Percentiles rank a stretch among this genome's conserved stretches.
Conservation (phyloP, 2,329 filamentous ascomycete species). For the Aspergillus aculeatinus region DNA sequence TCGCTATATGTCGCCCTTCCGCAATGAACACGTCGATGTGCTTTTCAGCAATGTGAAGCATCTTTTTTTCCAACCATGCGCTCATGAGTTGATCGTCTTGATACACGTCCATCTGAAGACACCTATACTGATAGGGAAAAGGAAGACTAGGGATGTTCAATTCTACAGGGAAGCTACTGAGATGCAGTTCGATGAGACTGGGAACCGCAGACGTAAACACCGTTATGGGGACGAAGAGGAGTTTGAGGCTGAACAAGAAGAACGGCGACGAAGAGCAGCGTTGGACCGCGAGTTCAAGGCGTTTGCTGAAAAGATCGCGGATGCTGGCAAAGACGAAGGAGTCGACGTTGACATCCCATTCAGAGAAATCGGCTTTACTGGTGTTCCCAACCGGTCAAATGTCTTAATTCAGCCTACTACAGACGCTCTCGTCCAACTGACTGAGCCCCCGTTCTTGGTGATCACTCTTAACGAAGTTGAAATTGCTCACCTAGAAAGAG, state of each 20-base stretch:
- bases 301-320: conserved; percentile 96
- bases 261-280: conserved; percentile 83
- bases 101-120: conserved; percentile 98
- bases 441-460: conserved; percentile 94
- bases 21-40: conserved; percentile 83
- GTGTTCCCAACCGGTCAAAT: conserved; percentile 92
- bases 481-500: conserved; percentile 91
- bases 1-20: conserved; percentile 80
- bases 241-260: conserved; percentile 97
- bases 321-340: conserved; percentile 86
- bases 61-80: conserved; percentile 96
- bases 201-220: conserved; percentile 96
- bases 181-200: conserved; percentile 98
- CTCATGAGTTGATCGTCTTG: conserved; percentile 93
- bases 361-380: conserved; percentile 92
- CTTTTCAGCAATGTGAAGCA: conserved; percentile 98
- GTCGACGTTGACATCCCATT: conserved; percentile 96
- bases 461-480: conserved; percentile 95
- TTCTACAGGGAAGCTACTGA: conserved; percentile 98
- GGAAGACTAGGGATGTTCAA: conserved; percentile 98
- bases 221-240: conserved; percentile 97
- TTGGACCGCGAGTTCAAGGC: conserved; percentile 94
- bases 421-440: conserved; percentile 94
- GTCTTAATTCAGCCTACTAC: conserved; percentile 95
- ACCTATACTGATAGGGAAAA: conserved; percentile 96